Base-by-base conservation (phyloP, 495 filamentous ascomycete species). In the Xylaria grammica region DNA sequence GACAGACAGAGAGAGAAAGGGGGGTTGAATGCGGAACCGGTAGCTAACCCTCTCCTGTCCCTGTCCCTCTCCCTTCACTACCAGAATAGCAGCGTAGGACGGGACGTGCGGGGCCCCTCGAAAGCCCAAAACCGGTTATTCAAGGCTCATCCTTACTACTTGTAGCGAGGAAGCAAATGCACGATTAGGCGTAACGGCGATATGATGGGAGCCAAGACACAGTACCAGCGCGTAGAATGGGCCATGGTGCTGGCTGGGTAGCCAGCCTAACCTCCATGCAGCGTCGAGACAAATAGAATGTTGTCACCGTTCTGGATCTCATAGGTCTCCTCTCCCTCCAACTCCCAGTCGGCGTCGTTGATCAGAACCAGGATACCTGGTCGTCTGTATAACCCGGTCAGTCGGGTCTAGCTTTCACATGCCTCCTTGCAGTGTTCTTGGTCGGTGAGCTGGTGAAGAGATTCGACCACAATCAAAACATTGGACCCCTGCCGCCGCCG, bases 331-430 rank as follows among this genome's bases (percentile, higher is more conserved):
- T 97, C 94, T 8, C 94, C 95, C 77, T 98, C 96, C 15, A 99
- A 86, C 78, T 97, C 94, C 95, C 95, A 99, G 73, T 99, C 95
- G 45, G 91, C 90, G 68, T 99, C 94, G 74, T 99, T 99, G 75
- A 99, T 94, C 62, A 99, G 81, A 17, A 97, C 96, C 51, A 99
- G 86, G 69, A 98, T 96, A n/a, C 95, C 95, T 6, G 95, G 94
- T 52, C 96, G 92, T 34, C 95, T 98, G 68, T 51, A 26, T 34
- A 48, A 29, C 15, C 40, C 38, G 4, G 60, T 65, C 46, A 58
- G 62, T 65, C n/a, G 24, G 40, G 15, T 45, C 19, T 27, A 27
- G 9, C 27, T 22, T 20, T 51, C 54, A 42, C 44, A 34, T 65
- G 49, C 29, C 20, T 44, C 40, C 40, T 42, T 3, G 3, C 15